These are phyloP conservation scores for Tylopilus sp. DNA, from an alignment of 1,284 basidiomycete species.

Conservation along the genomic window DNA sequence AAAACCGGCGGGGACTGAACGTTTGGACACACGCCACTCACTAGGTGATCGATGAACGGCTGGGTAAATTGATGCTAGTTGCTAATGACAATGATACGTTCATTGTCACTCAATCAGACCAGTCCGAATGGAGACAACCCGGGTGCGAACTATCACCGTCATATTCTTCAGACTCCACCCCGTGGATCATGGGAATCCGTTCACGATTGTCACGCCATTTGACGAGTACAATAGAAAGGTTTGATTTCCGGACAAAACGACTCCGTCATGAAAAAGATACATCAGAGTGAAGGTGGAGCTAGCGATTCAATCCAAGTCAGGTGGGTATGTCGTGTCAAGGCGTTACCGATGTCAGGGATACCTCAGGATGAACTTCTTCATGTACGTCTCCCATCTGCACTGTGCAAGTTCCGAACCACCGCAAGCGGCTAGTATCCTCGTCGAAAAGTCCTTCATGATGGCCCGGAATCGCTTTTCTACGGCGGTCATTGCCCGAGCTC, in stretches of 20 bases:
- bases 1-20: not conserved
- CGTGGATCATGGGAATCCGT: constrained; percentile 5
- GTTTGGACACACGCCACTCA: not conserved
- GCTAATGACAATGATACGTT: constrained; percentile 8
- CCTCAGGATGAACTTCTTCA: constrained; percentile 59
- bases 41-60: constrained; percentile 1
- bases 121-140: not conserved
- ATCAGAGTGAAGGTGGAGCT: constrained; percentile 6
- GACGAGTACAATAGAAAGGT: constrained; percentile 6
- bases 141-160: constrained; percentile 15
- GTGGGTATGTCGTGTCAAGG: not conserved
- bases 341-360: constrained; percentile 47
- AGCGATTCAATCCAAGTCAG: constrained; percentile 1
- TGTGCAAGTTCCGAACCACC: constrained; percentile 45
- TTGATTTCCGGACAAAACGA: constrained; percentile 24
- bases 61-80: constrained; percentile 7
- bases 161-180: not conserved
- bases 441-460: constrained; percentile 37
- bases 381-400: constrained; percentile 59
- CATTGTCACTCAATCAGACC: constrained; percentile 7
- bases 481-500: constrained; percentile 10
- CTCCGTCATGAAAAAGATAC: constrained; percentile 4
- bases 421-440: constrained; percentile 41
- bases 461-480: constrained; percentile 26
- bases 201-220: not conserved